Percentiles rank a stretch among this genome's conserved stretches.
Conservation (phyloP, 2,329 filamentous ascomycete species). For the Madurella fahalii region DNA sequence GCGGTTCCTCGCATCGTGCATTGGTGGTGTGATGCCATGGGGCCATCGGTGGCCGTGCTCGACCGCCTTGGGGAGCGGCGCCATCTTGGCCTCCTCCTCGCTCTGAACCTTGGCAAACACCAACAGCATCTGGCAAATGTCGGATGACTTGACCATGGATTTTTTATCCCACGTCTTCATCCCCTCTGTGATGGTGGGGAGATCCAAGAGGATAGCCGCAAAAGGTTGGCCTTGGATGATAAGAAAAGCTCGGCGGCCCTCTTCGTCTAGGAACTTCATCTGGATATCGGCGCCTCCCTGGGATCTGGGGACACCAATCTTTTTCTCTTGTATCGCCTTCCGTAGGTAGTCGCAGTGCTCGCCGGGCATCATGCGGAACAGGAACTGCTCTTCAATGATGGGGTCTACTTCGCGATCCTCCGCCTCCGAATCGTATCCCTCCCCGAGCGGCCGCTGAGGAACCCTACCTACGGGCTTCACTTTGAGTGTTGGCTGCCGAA, state of each 20-base stretch:
- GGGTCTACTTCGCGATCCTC: conserved; percentile 87
- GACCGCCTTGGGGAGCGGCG: conserved; percentile 67
- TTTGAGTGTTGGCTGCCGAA: conserved; percentile 40
- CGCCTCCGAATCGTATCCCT: conserved; percentile 94
- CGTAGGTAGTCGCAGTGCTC: conserved; percentile 81
- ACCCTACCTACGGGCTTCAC: conserved; percentile 53
- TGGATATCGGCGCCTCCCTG: conserved; percentile 72
- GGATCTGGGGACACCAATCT: conserved; percentile 61
- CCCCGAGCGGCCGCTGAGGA: conserved; percentile 68
- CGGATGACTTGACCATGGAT: conserved; percentile 81
- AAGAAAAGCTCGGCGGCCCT: conserved; percentile 69
- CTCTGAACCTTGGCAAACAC: conserved; percentile 65
- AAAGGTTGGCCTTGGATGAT: conserved; percentile 67
- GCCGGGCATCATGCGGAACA: conserved; percentile 83
- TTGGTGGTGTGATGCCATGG: conserved; percentile 81
- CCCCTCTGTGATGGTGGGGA: conserved; percentile 82
- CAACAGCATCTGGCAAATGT: conserved; percentile 84
- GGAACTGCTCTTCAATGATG: conserved; percentile 81
- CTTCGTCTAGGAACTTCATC: conserved; percentile 73
- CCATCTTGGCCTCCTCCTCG: conserved; percentile 62
- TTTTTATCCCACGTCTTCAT: conserved; percentile 94
- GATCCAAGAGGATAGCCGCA: conserved; percentile 73
- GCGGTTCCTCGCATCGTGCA: conserved; percentile 78
- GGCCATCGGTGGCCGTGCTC: conserved; percentile 69
- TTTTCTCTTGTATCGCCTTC: conserved; percentile 69